These are phyloP conservation scores for Nakazawaea peltata DNA, from an alignment of 805 yeast genomes.

Conservation along the genomic window DNA sequence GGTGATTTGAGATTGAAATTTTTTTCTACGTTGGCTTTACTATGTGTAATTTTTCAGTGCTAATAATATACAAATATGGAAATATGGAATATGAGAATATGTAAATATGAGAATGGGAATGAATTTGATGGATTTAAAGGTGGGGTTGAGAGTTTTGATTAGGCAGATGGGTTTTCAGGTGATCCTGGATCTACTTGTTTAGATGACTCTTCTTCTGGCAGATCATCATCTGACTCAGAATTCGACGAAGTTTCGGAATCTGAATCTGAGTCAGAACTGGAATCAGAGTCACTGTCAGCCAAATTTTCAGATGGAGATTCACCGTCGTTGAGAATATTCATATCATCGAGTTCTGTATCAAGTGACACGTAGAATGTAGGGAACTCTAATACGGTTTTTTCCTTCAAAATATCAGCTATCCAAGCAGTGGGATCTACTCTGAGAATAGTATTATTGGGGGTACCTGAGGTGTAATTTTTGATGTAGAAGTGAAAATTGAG, in stretches of 20 bases:
- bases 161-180: too few species aligned
- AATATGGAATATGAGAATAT: too few species aligned
- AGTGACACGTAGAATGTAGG: constrained; percentile 55
- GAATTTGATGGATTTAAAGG: too few species aligned
- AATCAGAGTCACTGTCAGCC: constrained; percentile 10
- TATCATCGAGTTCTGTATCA: constrained; percentile 18
- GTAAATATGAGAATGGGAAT: too few species aligned
- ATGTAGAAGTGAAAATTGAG: constrained; percentile 1
- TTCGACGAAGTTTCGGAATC: constrained; percentile 8
- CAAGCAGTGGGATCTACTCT: constrained; percentile 24
- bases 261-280: constrained; percentile 5
- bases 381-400: constrained; percentile 62
- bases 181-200: too few species aligned
- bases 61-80: too few species aligned
- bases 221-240: constrained; percentile 1
- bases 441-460: constrained; percentile 25
- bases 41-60: too few species aligned
- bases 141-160: too few species aligned
- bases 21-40: too few species aligned
- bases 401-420: constrained; percentile 42
- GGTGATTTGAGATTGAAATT: too few species aligned
- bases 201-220: constrained; percentile 6
- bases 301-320: constrained; percentile 5
- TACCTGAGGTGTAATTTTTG: constrained; percentile 1
- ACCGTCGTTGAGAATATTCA: constrained; percentile 17